Evolutionary conservation across 2,329 filamentous ascomycete species (phyloP).

Genomic region (Pestalotiopsis sp.): DNA sequence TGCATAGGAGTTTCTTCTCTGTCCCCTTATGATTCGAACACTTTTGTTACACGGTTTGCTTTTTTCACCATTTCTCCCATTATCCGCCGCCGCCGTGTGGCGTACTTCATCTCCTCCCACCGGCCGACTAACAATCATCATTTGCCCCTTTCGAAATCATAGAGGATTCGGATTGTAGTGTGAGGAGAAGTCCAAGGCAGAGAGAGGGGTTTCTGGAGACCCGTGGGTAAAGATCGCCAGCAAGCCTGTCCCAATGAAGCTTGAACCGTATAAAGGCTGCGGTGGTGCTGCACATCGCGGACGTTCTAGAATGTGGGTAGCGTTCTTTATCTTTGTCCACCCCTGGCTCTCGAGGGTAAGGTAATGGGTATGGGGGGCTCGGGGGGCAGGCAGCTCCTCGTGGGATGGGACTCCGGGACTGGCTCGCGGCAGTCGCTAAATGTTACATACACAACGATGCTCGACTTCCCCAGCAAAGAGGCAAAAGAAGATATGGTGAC

Average conservation of each 20-base stretch:
- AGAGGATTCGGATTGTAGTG: not conserved
- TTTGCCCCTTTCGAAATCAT: not conserved
- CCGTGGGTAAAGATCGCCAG: not conserved
- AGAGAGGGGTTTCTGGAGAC: not conserved
- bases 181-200: too few species aligned
- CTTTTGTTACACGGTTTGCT: too few species aligned
- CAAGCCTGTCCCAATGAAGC: not conserved
- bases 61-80: too few species aligned
- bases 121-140: not conserved
- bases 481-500: not conserved
- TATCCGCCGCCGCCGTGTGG: too few species aligned
- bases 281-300: not conserved
- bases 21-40: too few species aligned
- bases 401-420: not conserved
- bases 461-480: not conserved
- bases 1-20: too few species aligned
- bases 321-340: not conserved
- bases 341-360: not conserved
- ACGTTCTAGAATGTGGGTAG: not conserved
- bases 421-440: not conserved
- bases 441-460: not conserved
- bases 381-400: not conserved
- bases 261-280: not conserved
- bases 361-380: not conserved
- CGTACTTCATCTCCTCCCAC: too few species aligned